Evolutionary conservation across 805 yeast genomes (phyloP), one percentile per base, ranked within the genome.

Genomic region (Nakazawaea sp.): DNA sequence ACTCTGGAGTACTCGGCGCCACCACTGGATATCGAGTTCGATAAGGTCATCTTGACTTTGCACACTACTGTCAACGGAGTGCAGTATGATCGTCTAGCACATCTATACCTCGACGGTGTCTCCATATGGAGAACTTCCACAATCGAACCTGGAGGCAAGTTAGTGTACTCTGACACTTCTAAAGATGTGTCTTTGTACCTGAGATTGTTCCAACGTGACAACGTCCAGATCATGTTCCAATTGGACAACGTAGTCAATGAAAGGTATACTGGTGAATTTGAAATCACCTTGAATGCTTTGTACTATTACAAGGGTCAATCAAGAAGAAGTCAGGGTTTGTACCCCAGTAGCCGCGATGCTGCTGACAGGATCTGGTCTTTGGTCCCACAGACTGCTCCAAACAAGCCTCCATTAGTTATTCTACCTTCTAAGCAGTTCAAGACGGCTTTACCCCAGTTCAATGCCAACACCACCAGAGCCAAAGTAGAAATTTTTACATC

Each of bases 41-140:
- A 75, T 47, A 66, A 68, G 45, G 78, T 78, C 12, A 67, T 77
- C 0, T 53, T 78, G 33, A 66, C 71, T 4, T 55, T 80, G 35
- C 64, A 72, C 36, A 74, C 78, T 8, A 52, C 68, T 11, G 75
- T 72, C 5, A 60, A 56, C 27, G 84, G 84, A 6, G 68, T 73
- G 11, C 87, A 80, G 51, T 78, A 73, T 46, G 86, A 80, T 49
- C 59, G 87, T 42, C 58, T 80, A 45, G 78, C 78, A 13, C 81
- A 80, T 52, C 62, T 84, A 32, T 79, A 70, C 47, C 55, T 82
- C 23, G 66, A 68, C 40, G 84, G 78, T 23, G 63, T 69, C 12
- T 83, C 83, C 44, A 61, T 86, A 27, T 86, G 95, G 95, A 72
- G 95, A 56, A 78, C 86, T 1, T 80, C 90, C 2, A 87, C 95